Conservation (phyloP, 2,329 filamentous ascomycete species). For the Arthrobotrys megalospora region DNA sequence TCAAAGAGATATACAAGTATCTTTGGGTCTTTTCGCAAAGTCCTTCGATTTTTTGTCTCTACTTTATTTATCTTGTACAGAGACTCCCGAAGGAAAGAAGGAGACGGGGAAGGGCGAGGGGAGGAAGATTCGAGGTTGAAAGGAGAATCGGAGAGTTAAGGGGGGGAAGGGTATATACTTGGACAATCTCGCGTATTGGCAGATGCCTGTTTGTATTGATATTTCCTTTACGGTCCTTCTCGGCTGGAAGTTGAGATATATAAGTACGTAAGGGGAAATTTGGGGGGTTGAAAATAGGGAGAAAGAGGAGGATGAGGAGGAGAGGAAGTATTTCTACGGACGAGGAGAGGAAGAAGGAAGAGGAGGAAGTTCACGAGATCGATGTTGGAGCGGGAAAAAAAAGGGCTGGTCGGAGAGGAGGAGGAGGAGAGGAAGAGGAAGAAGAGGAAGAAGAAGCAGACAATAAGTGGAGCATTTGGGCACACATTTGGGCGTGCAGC, state of each 20-base stretch:
- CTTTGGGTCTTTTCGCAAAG: neutral
- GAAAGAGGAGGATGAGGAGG: conserved; percentile 9
- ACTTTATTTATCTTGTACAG: neutral
- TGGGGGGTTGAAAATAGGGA: neutral
- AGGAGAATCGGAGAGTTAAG: conserved; percentile 29
- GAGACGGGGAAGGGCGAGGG: neutral
- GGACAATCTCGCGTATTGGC: conserved; percentile 34
- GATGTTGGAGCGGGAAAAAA: conserved; percentile 4
- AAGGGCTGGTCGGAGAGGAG: neutral
- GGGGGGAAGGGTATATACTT: conserved; percentile 26
- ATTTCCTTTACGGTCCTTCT: conserved; percentile 23
- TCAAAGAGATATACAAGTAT: conserved; percentile 10
- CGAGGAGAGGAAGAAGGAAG: conserved; percentile 2
- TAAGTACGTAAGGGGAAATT: conserved; percentile 1
- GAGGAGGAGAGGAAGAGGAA: neutral
- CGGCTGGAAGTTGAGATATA: conserved; percentile 31
- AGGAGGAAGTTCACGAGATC: neutral
- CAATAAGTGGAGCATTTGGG: neutral
- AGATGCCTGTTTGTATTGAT: conserved; percentile 34
- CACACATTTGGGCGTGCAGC: neutral
- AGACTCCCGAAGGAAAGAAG: neutral
- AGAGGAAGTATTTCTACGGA: neutral
- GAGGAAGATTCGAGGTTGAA: conserved; percentile 7
- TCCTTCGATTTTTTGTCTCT: neutral
- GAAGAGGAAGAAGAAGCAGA: conserved; percentile 2